A percentile compares a stretch with the other conserved stretches of the same genome.
Evolutionary conservation across 352 stramenopile genomes (phyloP).

Genomic region (Globisporangium yorkense): DNA sequence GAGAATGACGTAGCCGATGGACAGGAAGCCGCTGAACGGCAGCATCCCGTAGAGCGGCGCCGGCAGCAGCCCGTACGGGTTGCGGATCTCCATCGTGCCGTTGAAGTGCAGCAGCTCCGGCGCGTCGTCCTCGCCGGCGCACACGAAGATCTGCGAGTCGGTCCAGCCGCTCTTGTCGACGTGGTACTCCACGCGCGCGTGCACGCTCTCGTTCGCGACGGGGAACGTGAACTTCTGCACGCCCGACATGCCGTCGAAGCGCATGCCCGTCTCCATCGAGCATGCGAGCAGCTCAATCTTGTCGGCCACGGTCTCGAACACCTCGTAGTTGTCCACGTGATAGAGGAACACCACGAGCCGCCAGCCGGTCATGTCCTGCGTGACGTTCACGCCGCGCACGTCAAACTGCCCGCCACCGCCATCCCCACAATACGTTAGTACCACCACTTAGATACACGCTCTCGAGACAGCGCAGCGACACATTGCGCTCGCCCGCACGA

Average conservation of each 20-base stretch:
- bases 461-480: background rate
- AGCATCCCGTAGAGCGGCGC: slow-evolving; percentile 83
- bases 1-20: slow-evolving; percentile 70
- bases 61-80: slow-evolving; percentile 75
- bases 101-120: slow-evolving; percentile 52
- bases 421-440: no score
- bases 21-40: slow-evolving; percentile 73
- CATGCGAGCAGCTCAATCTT: slow-evolving; percentile 78
- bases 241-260: slow-evolving; percentile 57
- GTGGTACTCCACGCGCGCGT: slow-evolving; percentile 42
- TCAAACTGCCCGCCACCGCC: slow-evolving; percentile 27
- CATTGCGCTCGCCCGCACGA: background rate
- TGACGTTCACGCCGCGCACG: slow-evolving; percentile 69
- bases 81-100: slow-evolving; percentile 72
- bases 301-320: slow-evolving; percentile 51
- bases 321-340: slow-evolving; percentile 66
- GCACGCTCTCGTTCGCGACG: slow-evolving; percentile 50
- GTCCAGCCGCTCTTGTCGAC: slow-evolving; percentile 69
- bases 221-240: slow-evolving; percentile 60
- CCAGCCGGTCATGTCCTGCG: slow-evolving; percentile 55
- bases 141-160: slow-evolving; percentile 79
- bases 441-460: no score
- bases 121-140: slow-evolving; percentile 36
- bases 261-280: slow-evolving; percentile 27
- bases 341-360: slow-evolving; percentile 80